Base-by-base conservation (phyloP, 1,284 basidiomycete species). In the Megacollybia platyphylla region DNA sequence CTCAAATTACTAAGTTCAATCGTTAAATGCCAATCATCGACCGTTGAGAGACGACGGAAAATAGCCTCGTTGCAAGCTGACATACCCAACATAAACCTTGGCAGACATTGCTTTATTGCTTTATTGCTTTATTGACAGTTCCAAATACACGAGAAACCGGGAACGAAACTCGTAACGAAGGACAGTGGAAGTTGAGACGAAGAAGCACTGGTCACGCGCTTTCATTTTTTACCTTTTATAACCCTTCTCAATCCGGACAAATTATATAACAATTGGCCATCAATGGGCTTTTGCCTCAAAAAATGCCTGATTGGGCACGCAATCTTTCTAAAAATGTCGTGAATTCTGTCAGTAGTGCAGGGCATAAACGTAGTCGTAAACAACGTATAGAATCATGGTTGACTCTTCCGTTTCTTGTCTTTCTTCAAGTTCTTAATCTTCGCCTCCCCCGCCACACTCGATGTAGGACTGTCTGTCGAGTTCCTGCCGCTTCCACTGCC, bases 41-140 rank as follows among this genome's bases (percentile, higher is more conserved):
- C 17, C 10, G 20, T 15, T 13, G n/a, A 51, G 8, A 57, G 51
- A 46, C 52, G 52, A 60, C 56, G 57, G 64, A 67, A 65, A 67
- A 65, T 68, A 61, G 57, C 59, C 54, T 49, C 41, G 47, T 45
- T 53, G 49, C 62, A 56, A 57, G 51, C 55, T 68, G 68, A 76
- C 84, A 77, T 72, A 87, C 83, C 83, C 83, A 75, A 87, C 84
- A 63, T 87, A 87, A 62, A 87, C 74, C 69, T 87, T 87, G 58
- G 80, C 67, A 62, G 78, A 71, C 76, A 80, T 81, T 15, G 15
- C 15, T 15, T 15, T 15, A 15, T 15, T 15, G 15, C 15, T 15
- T 15, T 65, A 69, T 62, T 57, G 65, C 70, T 70, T 57, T 66
- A 63, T 62, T 11, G 31, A 34, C 11, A 11, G 31, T 50, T 24